A percentile compares a stretch with the other conserved stretches of the same genome.
These are phyloP conservation scores for Lyophyllum atratum DNA, from an alignment of 768 basidiomycete species.

Conservation along the genomic window DNA sequence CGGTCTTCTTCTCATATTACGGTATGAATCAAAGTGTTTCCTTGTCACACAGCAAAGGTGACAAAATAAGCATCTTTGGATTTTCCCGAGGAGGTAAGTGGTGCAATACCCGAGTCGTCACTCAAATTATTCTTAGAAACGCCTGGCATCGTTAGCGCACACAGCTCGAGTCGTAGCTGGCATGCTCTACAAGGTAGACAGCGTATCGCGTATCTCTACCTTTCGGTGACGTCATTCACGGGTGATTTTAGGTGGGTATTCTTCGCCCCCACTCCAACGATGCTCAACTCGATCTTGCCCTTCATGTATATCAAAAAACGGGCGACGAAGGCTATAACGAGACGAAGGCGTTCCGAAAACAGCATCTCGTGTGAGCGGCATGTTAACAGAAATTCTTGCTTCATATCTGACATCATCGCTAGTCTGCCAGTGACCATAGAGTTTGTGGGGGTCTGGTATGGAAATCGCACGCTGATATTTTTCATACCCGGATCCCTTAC, in stretches of 20 bases:
- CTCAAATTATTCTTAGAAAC: not conserved
- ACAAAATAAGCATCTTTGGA: conserved; percentile 31
- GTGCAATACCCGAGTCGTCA: not conserved
- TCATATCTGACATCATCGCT: not conserved
- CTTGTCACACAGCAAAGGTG: too few relatives aligned
- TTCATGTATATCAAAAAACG: conserved; percentile 30
- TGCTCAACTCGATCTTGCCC: conserved; percentile 35
- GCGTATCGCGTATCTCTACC: too few relatives aligned
- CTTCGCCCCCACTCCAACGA: conserved; percentile 30
- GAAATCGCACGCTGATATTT: not conserved
- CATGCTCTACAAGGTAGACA: conserved; percentile 33
- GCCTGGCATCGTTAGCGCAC: conserved; percentile 14
- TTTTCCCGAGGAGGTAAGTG: conserved; percentile 27
- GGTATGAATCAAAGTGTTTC: too few relatives aligned
- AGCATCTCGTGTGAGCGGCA: conserved; percentile 25
- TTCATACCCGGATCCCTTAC: not conserved
- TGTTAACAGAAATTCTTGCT: not conserved
- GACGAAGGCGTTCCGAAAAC: conserved; percentile 33
- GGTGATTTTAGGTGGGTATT: conserved; percentile 27
- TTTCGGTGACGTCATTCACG: not conserved
- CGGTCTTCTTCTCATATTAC: not conserved
- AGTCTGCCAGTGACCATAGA: conserved; percentile 26
- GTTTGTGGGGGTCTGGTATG: conserved; percentile 35
- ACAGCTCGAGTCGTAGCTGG: conserved; percentile 31
- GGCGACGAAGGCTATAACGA: conserved; percentile 29